Evolutionary conservation across 257 asterid species (phyloP), one percentile per base, ranked within the genome.

Genomic region (Gentiana dahurica): DNA sequence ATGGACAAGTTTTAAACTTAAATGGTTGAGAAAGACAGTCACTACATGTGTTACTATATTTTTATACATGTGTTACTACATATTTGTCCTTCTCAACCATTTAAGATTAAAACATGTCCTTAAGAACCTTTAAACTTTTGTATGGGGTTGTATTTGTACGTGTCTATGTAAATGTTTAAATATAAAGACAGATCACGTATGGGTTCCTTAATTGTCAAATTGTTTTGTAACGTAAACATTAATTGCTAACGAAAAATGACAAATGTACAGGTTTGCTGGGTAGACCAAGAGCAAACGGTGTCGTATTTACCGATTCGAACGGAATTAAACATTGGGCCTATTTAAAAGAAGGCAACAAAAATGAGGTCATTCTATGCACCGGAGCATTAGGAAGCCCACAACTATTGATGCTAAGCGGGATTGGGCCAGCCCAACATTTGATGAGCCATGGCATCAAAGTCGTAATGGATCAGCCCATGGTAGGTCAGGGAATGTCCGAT

Each of bases 331-430:
- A 90, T 63, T n/a, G 48, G 57, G 89, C 97, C 2, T 69, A 64
- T 57, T 49, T 88, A 61, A 83, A 65, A 7, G 54, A 5, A 1
- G 81, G 69, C 1, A 3, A 68, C 6, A 62, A 2, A 45, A 79
- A 66, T 35, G 97, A 88, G 81, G 48, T 85, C 13, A 68, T 85
- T 5, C 10, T 85, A 2, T 80, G 84, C 6, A 93, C 98, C 0
- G 98, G 98, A 10, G 90, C 98, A 51, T 6, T 90, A 3, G 98
- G 94, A 34, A 90, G 98, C 82, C 96, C 96, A 63, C 96, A 84
- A 39, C 4, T 84, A 34, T 37, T 84, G 43, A 74, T 90, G 95
- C 15, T 90, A 39, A 90, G 95, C 32, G 95, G 98, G 12, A 74
- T 77, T 61, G 83, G 83, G 34, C 75, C 79, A 1, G 32, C 53